A percentile compares a stretch with the other conserved stretches of the same genome.
These are phyloP conservation scores for Cladosporium cucumerinum DNA, from an alignment of 2,329 filamentous ascomycete genomes.

Conservation along the genomic window DNA sequence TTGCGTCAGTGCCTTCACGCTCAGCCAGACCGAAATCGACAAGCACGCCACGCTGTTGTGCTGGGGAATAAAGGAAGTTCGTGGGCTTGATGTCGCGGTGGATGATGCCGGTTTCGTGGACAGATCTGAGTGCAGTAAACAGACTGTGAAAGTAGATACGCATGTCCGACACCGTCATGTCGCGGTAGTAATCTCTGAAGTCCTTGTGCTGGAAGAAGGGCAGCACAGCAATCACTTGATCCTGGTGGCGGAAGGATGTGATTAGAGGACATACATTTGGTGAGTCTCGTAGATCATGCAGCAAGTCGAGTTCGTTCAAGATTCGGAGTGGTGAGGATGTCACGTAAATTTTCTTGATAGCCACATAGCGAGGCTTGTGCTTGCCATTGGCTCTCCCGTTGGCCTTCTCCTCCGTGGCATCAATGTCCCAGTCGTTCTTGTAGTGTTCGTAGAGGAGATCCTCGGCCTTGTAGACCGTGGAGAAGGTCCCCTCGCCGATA, in stretches of 20 bases:
- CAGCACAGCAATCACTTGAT: slow-evolving; percentile 91
- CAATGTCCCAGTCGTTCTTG: slow-evolving; percentile 81
- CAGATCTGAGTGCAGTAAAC: slow-evolving; percentile 77
- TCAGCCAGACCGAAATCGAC: slow-evolving; percentile 99
- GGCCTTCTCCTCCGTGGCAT: slow-evolving; percentile 60
- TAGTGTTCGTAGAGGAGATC: slow-evolving; percentile 82
- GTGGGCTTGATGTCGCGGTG: slow-evolving; percentile 70
- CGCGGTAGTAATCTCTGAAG: slow-evolving; percentile 90
- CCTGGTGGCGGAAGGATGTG: slow-evolving; percentile 90
- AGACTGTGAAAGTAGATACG: slow-evolving; percentile 84
- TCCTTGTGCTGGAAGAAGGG: slow-evolving; percentile 95
- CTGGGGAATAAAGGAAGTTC: slow-evolving; percentile 90
- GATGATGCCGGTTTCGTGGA: slow-evolving; percentile 80
- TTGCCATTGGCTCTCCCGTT: slow-evolving; percentile 27
- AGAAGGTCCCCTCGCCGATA: slow-evolving; percentile 98
- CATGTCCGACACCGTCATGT: slow-evolving; percentile 83
- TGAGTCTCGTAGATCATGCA: slow-evolving; percentile 80
- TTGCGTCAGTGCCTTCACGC: slow-evolving; percentile 64
- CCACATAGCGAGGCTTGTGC: slow-evolving; percentile 70
- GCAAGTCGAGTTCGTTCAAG: slow-evolving; percentile 90
- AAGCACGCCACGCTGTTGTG: slow-evolving; percentile 76
- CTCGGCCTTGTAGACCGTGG: slow-evolving; percentile 97
- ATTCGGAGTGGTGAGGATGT: slow-evolving; percentile 92
- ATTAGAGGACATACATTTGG: slow-evolving; percentile 89
- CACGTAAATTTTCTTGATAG: slow-evolving; percentile 99